Conservation (phyloP, 768 basidiomycete species). For the Lactarius indigo region DNA sequence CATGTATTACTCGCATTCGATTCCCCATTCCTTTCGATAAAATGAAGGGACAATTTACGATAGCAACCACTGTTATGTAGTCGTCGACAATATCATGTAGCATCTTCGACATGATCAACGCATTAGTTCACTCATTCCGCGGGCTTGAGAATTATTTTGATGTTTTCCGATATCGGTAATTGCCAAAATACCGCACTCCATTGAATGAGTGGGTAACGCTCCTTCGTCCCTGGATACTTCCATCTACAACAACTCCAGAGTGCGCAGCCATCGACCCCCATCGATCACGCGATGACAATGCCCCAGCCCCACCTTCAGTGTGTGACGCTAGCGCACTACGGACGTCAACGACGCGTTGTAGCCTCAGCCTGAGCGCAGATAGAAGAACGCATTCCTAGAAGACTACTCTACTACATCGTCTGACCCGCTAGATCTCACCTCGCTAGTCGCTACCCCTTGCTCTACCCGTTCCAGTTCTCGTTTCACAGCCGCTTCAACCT, state of each 20-base stretch:
- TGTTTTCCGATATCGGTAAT: neutral
- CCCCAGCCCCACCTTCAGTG: neutral
- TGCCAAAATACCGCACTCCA: neutral
- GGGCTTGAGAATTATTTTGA: neutral
- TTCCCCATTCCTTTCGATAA: neutral
- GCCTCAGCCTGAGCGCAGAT: neutral
- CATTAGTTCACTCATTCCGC: neutral
- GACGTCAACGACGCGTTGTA: too few relatives aligned
- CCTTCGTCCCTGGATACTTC: too few relatives aligned
- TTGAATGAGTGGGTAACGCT: too few relatives aligned
- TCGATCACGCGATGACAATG: too few relatives aligned
- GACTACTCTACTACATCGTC: neutral
- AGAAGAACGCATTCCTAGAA: neutral
- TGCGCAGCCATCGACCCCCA: neutral
- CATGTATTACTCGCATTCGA: neutral
- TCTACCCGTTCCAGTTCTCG: neutral
- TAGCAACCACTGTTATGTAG: neutral
- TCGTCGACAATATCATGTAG: neutral
- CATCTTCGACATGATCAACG: neutral
- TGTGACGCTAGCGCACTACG: neutral
- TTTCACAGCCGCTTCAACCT: neutral
- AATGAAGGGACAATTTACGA: neutral
- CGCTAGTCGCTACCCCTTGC: neutral
- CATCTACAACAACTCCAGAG: neutral
- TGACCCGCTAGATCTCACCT: neutral